These are phyloP conservation scores for Pseudogymnoascus verrucosus DNA, from an alignment of 2,329 filamentous ascomycete genomes.

Conservation along the genomic window DNA sequence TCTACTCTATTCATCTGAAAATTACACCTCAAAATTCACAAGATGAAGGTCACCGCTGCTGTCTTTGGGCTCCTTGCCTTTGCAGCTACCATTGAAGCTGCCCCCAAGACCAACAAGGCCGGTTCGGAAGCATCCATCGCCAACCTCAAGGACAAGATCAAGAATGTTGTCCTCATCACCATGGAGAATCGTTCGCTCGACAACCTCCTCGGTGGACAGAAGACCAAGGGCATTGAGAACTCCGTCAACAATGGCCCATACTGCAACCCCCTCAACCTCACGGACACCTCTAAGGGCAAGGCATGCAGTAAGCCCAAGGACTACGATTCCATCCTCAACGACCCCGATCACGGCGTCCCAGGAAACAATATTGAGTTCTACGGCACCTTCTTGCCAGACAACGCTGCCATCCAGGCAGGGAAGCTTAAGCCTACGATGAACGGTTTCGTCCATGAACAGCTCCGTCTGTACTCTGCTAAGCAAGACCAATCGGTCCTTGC, in stretches of 20 bases:
- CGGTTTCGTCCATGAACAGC: slow-evolving; percentile 36
- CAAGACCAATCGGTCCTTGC: slow-evolving; percentile 28
- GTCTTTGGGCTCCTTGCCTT: slow-evolving; percentile 9
- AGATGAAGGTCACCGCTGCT: slow-evolving; percentile 7
- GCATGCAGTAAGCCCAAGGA: slow-evolving; percentile 30
- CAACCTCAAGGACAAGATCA: slow-evolving; percentile 30
- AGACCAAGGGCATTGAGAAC: slow-evolving; percentile 32
- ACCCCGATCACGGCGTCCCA: slow-evolving; percentile 34
- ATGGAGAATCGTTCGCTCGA: slow-evolving; percentile 39
- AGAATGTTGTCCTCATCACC: slow-evolving; percentile 31
- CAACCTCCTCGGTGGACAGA: slow-evolving; percentile 37
- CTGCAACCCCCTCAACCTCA: slow-evolving; percentile 35
- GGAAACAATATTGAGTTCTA: slow-evolving; percentile 39
- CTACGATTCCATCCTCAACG: slow-evolving; percentile 34
- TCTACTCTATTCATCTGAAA: background rate
- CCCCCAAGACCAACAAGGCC: slow-evolving; percentile 13
- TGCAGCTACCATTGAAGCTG: background rate
- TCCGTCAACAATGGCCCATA: slow-evolving; percentile 34
- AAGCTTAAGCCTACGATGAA: slow-evolving; percentile 26
- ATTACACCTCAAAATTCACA: background rate
- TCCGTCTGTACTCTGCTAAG: slow-evolving; percentile 28
- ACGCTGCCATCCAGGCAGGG: slow-evolving; percentile 29
- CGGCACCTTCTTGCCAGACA: slow-evolving; percentile 32
- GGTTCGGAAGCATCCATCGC: slow-evolving; percentile 26
- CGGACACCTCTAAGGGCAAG: slow-evolving; percentile 22